These are phyloP conservation scores for Fraxinus albicans DNA, from an alignment of 305 asterid genomes.

Conservation along the genomic window DNA sequence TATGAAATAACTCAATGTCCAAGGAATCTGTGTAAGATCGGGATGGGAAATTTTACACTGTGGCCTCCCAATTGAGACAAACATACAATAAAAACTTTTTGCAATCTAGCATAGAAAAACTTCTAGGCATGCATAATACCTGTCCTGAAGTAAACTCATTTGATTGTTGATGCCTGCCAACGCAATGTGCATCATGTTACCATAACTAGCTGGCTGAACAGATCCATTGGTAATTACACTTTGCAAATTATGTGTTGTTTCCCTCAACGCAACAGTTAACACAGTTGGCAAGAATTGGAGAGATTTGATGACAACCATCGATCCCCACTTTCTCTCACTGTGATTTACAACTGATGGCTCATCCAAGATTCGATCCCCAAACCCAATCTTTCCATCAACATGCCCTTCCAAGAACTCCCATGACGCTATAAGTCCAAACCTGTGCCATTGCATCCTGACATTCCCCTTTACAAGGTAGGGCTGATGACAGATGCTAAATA, in stretches of 20 bases:
- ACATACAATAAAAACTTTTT: neutral
- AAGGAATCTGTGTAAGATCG: neutral
- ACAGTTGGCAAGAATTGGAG: conserved; percentile 84
- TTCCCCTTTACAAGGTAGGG: conserved; percentile 95
- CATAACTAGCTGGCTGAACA: conserved; percentile 38
- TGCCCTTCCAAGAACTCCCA: conserved; percentile 94
- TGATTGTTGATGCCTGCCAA: conserved; percentile 95
- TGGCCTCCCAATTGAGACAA: conserved; percentile 5
- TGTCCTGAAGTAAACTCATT: conserved; percentile 95
- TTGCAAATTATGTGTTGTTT: conserved; percentile 61
- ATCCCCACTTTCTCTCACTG: conserved; percentile 84
- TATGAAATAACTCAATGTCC: neutral
- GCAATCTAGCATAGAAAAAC: neutral
- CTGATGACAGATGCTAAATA: conserved; percentile 44
- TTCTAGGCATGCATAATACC: conserved; percentile 43
- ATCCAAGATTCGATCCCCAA: conserved; percentile 35
- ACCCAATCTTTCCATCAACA: conserved; percentile 45
- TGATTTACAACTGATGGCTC: conserved; percentile 54
- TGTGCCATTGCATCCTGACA: conserved; percentile 99
- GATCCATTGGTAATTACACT: conserved; percentile 35
- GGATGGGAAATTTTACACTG: conserved; percentile 21
- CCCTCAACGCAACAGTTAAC: conserved; percentile 76
- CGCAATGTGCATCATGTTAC: conserved; percentile 95
- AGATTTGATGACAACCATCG: conserved; percentile 93
- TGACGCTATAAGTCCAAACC: conserved; percentile 95